Evolutionary conservation across 805 yeast genomes (phyloP).

Genomic region (Metschnikowia continentalis): DNA sequence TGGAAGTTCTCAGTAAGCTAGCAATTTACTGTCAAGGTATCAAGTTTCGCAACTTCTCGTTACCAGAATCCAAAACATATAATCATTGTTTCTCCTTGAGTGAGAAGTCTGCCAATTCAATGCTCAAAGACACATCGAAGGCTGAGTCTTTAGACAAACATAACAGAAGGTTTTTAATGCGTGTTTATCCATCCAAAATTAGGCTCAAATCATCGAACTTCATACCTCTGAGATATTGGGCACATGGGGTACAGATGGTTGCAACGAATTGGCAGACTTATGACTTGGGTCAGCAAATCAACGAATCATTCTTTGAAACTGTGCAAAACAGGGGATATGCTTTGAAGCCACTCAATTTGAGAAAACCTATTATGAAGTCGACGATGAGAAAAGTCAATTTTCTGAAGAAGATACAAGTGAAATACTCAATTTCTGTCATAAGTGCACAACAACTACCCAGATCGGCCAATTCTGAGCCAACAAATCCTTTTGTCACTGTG

Average conservation of each 20-base stretch:
- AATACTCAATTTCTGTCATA: constrained; percentile 41
- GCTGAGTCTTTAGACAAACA: constrained; percentile 63
- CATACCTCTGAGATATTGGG: constrained; percentile 78
- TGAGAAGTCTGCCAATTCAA: constrained; percentile 61
- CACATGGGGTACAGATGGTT: constrained; percentile 84
- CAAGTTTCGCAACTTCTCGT: constrained; percentile 75
- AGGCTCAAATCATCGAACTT: constrained; percentile 78
- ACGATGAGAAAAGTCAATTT: constrained; percentile 10
- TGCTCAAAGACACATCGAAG: constrained; percentile 60
- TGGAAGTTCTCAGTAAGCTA: constrained; percentile 48
- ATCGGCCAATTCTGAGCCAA: constrained; percentile 37
- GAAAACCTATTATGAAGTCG: constrained; percentile 30
- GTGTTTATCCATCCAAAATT: constrained; percentile 83
- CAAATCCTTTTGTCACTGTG: constrained; percentile 57
- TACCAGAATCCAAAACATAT: constrained; percentile 76
- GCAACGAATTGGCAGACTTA: constrained; percentile 96
- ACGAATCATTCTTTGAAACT: constrained; percentile 72
- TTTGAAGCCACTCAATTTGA: constrained; percentile 58
- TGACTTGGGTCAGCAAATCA: constrained; percentile 84
- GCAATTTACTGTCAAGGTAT: constrained; percentile 74
- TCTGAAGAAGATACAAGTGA: constrained; percentile 7
- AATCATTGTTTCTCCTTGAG: constrained; percentile 86
- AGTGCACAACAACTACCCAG: constrained; percentile 82
- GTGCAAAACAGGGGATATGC: constrained; percentile 68
- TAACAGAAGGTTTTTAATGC: constrained; percentile 67